Evolutionary conservation across 768 basidiomycete genomes (phyloP), one percentile per base, ranked within the genome.

Genomic region (Antrodiella citrinella): DNA sequence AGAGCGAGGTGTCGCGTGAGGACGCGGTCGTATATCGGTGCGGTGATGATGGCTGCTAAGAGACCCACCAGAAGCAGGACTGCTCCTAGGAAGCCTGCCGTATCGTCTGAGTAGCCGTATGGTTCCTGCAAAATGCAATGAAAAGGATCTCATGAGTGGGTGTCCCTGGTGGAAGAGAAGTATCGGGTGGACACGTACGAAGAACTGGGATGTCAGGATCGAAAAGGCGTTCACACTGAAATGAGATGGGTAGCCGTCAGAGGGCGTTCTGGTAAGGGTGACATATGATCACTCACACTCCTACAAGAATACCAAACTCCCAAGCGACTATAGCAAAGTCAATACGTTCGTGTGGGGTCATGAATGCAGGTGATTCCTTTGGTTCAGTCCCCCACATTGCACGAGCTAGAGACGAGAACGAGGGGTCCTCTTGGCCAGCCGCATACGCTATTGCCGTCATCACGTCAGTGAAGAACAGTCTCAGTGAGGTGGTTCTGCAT

Each of bases 21-120:
- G n/a, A 90, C 78, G 18, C 89, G 80, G 59, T 91, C 90, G 59
- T 90, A 84, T 3, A 91, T 64, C 0, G 90, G 91, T 0, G 89
- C 80, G 0, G 82, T 77, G 45, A 82, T 58, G 24, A 82, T 67
- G 0, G 90, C 83, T 9, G 80, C 75, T 2, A 86, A 64, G 51
- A 92, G 77, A 19, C 91, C 90, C 0, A 82, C 71, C 26, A 90
- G 66, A 12, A 90, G 74, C 26, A 90, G 64, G 26, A 73, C 73
- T n/a, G 75, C 78, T 30, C 87, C 84, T 67, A 91, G 68, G 30
- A 89, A 70, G 4, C 89, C 89, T 26, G 81, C 73, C n/a, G 67
- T 72, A 51, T 78, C 73, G 22, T 75, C 67, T 0, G 80, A 77
- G 64, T 92, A 92, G 3, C 89, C 88, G 24, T 72, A 71, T 15